Percentiles rank a stretch among this genome's conserved stretches.
These are phyloP conservation scores for Penicillium sp. DNA, from an alignment of 2,329 filamentous ascomycete genomes.

Conservation along the genomic window DNA sequence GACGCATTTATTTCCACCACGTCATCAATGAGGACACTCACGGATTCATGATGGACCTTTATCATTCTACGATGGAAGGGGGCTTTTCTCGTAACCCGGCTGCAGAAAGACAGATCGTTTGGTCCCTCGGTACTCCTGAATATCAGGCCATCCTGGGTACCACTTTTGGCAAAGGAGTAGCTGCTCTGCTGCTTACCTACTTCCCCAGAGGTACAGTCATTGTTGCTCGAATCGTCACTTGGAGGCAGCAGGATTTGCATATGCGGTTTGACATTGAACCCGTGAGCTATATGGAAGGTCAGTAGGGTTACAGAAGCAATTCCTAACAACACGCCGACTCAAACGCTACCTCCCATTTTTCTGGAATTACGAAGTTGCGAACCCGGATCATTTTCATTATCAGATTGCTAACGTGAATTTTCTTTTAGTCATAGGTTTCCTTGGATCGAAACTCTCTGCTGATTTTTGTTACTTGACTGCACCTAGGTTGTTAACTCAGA, in stretches of 20 bases:
- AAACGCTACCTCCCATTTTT: background rate
- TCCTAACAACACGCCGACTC: background rate
- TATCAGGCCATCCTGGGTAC: slow-evolving; percentile 3
- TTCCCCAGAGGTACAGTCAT: background rate
- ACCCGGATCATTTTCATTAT: background rate
- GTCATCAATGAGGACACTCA: background rate
- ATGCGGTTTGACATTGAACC: slow-evolving; percentile 1
- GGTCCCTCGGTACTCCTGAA: background rate
- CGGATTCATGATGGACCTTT: background rate
- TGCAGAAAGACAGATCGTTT: background rate
- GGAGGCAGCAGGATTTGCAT: background rate
- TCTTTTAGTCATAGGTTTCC: no score
- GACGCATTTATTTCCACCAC: background rate
- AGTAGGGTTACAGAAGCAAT: background rate
- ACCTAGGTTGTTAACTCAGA: no score
- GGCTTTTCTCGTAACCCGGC: background rate
- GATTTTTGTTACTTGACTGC: no score
- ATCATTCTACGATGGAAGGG: background rate
- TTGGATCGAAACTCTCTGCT: no score
- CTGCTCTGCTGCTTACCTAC: background rate
- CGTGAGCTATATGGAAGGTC: background rate
- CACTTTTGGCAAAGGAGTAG: slow-evolving; percentile 1
- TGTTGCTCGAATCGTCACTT: background rate
- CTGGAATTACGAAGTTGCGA: background rate
- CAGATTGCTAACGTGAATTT: no score